Evolutionary conservation across 179 eudicot genomes (phyloP), one percentile per base, ranked within the genome.

Genomic region (Gypsophila paniculata): DNA sequence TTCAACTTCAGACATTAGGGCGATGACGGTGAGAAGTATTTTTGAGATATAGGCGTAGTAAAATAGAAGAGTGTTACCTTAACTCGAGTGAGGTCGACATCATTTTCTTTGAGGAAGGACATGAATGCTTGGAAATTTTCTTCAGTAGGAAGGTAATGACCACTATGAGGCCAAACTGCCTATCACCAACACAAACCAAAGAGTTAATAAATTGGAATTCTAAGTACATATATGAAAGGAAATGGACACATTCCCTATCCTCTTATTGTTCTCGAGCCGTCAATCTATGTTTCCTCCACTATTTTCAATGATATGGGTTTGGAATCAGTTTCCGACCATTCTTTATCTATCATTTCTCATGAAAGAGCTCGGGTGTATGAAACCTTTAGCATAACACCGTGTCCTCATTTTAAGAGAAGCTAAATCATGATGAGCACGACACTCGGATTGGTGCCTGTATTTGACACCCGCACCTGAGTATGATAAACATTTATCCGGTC

Each of bases 141-240:
- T 84, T 84, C 90, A 0, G 98, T 90, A 17, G 98, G 98, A 53
- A 86, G 92, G 81, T 93, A 93, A 77, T 93, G 96, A 25, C 98
- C 98, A 65, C 95, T 93, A 76, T 93, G 90, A 60, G 96, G 95
- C 98, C 98, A 93, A 51, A 93, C 90, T 10, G 96, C 96, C 98
- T 92, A 61, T 34, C 13, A 72, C n/a, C 25, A 71, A 6, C 58
- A 18, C 38, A 52, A 72, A 68, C 0, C 18, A 42, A 25, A 76
- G 21, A 11, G 23, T 48, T 15, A 52, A 14, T 59, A 9, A 70
- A 42, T 19, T 34, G 5, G 39, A 65, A 36, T n/a, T 11, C 61
- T 7, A 15, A 2, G 9, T n/a, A 3, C 39, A 21, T 29, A 21
- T 21, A 2, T 36, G 23, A 23, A 36, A 51, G 48, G 2, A 21